phyloP scores from a whole-genome alignment of 169 alveolate genomes.

The Theileria annulata region DNA sequence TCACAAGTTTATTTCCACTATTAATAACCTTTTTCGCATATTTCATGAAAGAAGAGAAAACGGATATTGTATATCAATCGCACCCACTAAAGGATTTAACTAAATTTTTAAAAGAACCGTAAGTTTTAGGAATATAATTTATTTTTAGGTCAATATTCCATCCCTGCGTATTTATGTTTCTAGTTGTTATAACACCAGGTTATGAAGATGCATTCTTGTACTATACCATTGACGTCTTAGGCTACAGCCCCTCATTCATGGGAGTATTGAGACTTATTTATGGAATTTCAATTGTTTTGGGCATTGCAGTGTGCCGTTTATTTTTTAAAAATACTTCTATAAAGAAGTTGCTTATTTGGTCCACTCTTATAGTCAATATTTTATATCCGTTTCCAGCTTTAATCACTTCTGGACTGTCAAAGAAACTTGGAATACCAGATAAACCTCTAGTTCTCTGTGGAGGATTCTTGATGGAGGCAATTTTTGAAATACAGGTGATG shows the following conservation, averaged over 20 bases:
- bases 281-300: constrained; percentile 90
- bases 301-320: constrained; percentile 84
- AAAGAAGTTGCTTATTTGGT: constrained; percentile 83
- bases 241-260: constrained; percentile 90
- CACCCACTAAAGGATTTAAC: constrained; percentile 73
- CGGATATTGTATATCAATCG: constrained; percentile 66
- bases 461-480: constrained; percentile 90
- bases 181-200: constrained; percentile 86
- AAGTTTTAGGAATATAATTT: neutral
- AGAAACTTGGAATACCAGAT: constrained; percentile 86
- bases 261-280: constrained; percentile 91
- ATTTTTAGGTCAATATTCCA: constrained; percentile 13
- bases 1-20: constrained; percentile 88
- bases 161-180: constrained; percentile 13
- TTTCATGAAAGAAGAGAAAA: constrained; percentile 79
- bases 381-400: constrained; percentile 80
- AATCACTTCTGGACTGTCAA: constrained; percentile 84
- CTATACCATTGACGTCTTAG: constrained; percentile 88
- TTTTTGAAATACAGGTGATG: constrained; percentile 86
- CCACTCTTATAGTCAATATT: constrained; percentile 86
- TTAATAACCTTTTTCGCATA: constrained; percentile 78
- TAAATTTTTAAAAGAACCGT: constrained; percentile 62
- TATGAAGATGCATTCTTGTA: constrained; percentile 87
- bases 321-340: constrained; percentile 83
- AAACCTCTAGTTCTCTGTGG: constrained; percentile 87